Base-by-base conservation (phyloP, 441 rosid genomes). In the Rhodomyrtus psidioides region DNA sequence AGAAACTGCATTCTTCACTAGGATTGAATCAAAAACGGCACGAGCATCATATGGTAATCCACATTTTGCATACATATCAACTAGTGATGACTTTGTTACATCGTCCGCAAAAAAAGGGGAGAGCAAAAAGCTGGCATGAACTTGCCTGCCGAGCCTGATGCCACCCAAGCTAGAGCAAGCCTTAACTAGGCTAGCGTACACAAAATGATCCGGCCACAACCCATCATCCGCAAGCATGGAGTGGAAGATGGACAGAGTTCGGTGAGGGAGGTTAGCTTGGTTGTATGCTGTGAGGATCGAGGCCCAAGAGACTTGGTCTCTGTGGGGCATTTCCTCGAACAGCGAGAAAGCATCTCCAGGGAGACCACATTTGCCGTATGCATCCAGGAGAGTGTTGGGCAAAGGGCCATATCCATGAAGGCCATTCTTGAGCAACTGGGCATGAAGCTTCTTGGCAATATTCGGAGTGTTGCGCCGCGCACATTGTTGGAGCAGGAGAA, bases 41-140 rank as follows among this genome's bases (percentile, higher is more conserved):
- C 91, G 91, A 79, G 95, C 95, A 84, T 75, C 83, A 46, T 88
- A 87, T 1, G 90, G 91, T 12, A 89, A 86, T 53, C 92, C 94
- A 60, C 93, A 93, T 90, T 96, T 96, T 2, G 98, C 89, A 85
- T 96, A 96, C 96, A 96, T 92, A 88, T 96, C 95, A 87, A 96
- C 96, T 83, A 96, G 86, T 51, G 98, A 93, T 5, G 98, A 95
- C 89, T 96, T 96, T 30, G 92, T 94, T 55, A 96, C 95, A 86
- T 92, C 94, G 27, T 95, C 97, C 55, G 88, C 88, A 19, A 75
- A 51, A 86, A 88, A 94, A 6, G 88, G 81, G 6, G 96, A 94
- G 26, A 90, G 88, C 83, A 90, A 28, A 55, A 91, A 93, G 42
- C 76, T 88, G 54, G 92, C 93, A 84, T 96, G 98, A 57, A 94